These are phyloP conservation scores for Ascosphaera apis DNA, from an alignment of 2,329 filamentous ascomycete genomes.

Conservation along the genomic window DNA sequence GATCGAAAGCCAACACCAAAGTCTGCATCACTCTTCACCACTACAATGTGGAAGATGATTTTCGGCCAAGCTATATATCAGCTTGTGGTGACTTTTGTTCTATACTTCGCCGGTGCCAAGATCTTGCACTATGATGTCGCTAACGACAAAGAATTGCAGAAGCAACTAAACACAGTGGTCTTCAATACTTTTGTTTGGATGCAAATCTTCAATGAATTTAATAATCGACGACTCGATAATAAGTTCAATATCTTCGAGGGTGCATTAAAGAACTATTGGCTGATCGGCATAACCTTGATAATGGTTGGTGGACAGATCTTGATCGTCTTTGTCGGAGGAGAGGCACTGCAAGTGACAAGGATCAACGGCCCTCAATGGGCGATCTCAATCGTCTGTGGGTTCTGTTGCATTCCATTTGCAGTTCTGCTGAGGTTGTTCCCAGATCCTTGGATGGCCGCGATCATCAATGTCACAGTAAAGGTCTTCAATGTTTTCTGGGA, in stretches of 20 bases:
- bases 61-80: conserved; percentile 81
- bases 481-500: conserved; percentile 29
- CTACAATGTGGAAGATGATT: conserved; percentile 99
- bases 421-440: conserved; percentile 63
- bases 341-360: conserved; percentile 50
- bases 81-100: conserved; percentile 50
- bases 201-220: conserved; percentile 98
- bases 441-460: conserved; percentile 31
- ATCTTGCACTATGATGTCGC: conserved; percentile 36
- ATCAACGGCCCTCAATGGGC: conserved; percentile 64
- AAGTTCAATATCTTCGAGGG: conserved; percentile 90
- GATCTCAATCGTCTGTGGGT: conserved; percentile 61
- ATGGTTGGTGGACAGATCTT: conserved; percentile 80
- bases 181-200: conserved; percentile 99
- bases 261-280: conserved; percentile 65
- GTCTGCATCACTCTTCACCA: conserved; percentile 53
- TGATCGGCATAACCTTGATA: conserved; percentile 59
- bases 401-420: conserved; percentile 67
- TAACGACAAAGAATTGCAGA: conserved; percentile 19
- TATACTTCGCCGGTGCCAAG: conserved; percentile 49
- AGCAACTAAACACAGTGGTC: conserved; percentile 52
- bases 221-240: conserved; percentile 88
- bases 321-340: conserved; percentile 70
- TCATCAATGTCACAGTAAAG: conserved; percentile 27
- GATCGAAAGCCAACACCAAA: conserved; percentile 60